Evolutionary conservation across 2,329 filamentous ascomycete genomes (phyloP), one percentile per base, ranked within the genome.

Genomic region (Apiospora arundinis): DNA sequence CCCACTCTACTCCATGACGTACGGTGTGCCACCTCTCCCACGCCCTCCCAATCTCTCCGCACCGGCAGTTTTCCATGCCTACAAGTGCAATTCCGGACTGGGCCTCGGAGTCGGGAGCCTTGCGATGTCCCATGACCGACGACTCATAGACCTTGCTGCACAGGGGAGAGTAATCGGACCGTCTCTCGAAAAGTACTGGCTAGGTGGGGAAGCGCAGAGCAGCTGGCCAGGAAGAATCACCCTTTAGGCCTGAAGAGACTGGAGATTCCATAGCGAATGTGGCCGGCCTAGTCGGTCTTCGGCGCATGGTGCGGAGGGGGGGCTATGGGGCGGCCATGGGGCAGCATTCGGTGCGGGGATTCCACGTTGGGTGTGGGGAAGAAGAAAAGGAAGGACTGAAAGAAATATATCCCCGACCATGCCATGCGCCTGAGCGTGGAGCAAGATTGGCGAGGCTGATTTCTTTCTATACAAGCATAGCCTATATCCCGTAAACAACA

Each of bases 61-160:
- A 69, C 56, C 46, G 48, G 49, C 48, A 49, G 23, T 18, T 23
- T 21, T 23, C 18, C 28, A 63, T 63, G 32, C 56, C 18, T 18
- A 23, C 48, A 32, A 44, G 16, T 49, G 16, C 23, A 69, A 49
- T 44, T 44, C 68, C 68, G 48, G 49, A 14, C 56, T 49, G 67
- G 67, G 68, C 32, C n/a, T 69, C 56, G 66, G 66, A 48, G 23
- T 68, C 66, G 37, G 42, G n/a, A 40, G 32, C 32, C 18, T 63
- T 40, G 32, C 56, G 56, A n/a, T 1, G 16, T 32, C 28, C 32
- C 32, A 40, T 40, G 56, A 40, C 56, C 5, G 21, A 23, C 56
- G 56, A 63, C 56, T 63, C 56, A 63, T 63, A 63, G 56, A 63
- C 56, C 56, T 40, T 63, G 56, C 32, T 40, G 18, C 18, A 4